Evolutionary conservation across 2,329 filamentous ascomycete species (phyloP), one percentile per base, ranked within the genome.

Genomic region (Penicillium decumbens): DNA sequence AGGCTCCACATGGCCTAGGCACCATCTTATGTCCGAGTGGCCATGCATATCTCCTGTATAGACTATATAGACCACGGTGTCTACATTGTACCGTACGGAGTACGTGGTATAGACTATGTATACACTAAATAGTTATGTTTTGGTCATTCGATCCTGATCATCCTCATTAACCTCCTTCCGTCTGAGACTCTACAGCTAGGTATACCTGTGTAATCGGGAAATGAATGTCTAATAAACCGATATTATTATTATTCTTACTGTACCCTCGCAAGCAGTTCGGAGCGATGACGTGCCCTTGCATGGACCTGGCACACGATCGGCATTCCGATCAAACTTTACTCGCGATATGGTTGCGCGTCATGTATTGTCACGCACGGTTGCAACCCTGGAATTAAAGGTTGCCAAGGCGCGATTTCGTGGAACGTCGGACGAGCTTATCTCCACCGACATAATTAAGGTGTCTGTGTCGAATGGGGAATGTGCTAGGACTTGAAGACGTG

Each of bases 371-470:
- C 50, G 45, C 49, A 46, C 53, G 54, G 40, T 61, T 64, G 62
- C 49, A 64, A 65, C 62, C 58, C 54, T 64, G 59, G 46, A 57
- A 61, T 9, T 59, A 64, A 62, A 63, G 58, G 50, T 65, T 62
- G 60, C 59, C 61, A 64, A 65, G 59, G 51, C 43, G 45, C 52
- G 41, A 43, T 53, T 58, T 50, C 55, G 64, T 68, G 65, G 64
- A 66, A 68, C 64, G 62, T 66, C 61, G 59, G 64, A 65, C 64
- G 64, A 66, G 65, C 63, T 67, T 65, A 67, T 66, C 65, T 65
- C 64, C 65, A 65, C 63, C 62, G 64, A 59, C 59, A 67, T 63
- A 65, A 64, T 67, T 63, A 65, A 63, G 49, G 58, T 65, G 55
- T 57, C 32, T 29, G 50, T 46, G 49, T 49, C 49, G 29, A 52